Evolutionary conservation across 2,329 filamentous ascomycete species (phyloP), one percentile per base, ranked within the genome.

Genomic region (Purpureocillium lavendulum): DNA sequence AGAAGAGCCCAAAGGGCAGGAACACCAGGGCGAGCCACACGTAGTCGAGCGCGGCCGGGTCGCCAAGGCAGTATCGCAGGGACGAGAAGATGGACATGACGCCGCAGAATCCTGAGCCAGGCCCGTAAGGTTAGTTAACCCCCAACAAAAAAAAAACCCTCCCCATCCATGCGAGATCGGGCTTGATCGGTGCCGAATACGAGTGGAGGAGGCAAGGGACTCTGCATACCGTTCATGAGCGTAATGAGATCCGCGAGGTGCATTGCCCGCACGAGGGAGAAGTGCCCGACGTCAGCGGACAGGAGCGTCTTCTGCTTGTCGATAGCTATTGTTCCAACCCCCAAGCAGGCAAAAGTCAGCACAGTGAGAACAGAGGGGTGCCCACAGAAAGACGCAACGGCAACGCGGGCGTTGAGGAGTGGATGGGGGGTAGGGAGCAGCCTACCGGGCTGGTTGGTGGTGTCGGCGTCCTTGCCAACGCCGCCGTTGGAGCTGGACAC

Each of bases 71-170:
- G 73, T 97, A 97, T 50, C 88, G 86, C 67, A 98, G 77, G 17
- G 88, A 95, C 34, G 88, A 89, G 67, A 97, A 89, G 57, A 98
- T 78, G 58, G 90, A 96, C 83, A 96, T 90, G 61, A 95, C 80
- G 48, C 87, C 87, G 65, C 87, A 92, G 62, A 88, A 84, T 48
- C 86, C 84, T 55, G 42, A 17, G 14, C 21, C 21, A 16, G 17
- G 18, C 32, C 18, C 26, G 26, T 12, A 11, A 14, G 13, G n/a
- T n/a, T n/a, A n/a, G n/a, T n/a, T n/a, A n/a, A n/a, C n/a, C n/a
- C n/a, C n/a, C n/a, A n/a, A n/a, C n/a, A n/a, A n/a, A n/a, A n/a
- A n/a, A n/a, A n/a, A n/a, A n/a, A n/a, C n/a, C n/a, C n/a, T n/a
- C n/a, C n/a, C n/a, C n/a, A n/a, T n/a, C n/a, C n/a, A n/a, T n/a